Base-by-base conservation (phyloP, 805 yeast species). In the Teunomyces lycoperdinae region DNA sequence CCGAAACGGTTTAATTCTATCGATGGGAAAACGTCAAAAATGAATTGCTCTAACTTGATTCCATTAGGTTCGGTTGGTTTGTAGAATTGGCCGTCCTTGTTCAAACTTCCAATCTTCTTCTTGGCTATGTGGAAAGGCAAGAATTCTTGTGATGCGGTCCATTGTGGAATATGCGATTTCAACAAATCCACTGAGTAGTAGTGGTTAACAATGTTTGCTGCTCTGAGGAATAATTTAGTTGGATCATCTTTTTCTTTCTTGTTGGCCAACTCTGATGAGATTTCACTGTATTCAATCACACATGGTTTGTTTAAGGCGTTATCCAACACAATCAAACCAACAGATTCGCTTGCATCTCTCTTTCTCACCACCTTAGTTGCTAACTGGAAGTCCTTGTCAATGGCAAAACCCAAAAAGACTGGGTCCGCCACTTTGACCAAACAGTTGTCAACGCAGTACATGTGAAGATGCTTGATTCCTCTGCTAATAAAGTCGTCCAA, bases 151-250 rank as follows among this genome's bases (percentile, higher is more conserved):
- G 85, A 78, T 3, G 78, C 64, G 53, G 81, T 78, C 97, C 97
- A 91, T 27, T 72, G 61, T 4, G 86, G 84, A 50, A 90, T 74
- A 68, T 74, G 73, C 29, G 69, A 54, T 26, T 69, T 66, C 58
- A 94, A 72, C 58, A 90, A 79, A n/a, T 79, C 85, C 41, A 88
- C 88, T 3, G 91, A 84, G 68, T 92, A 94, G 68, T 91, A 94
- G 68, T 94, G 99, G 65, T 94, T 94, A 47, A 94, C 99, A 54
- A 94, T 94, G 68, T 94, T 94, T 24, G 97, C 99, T 3, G 98
- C 97, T 57, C 98, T 80, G 57, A 89, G 79, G 54, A 79, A 79
- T 50, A 94, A 76, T 51, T 84, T 73, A 42, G 58, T 44, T 5
- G 55, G 29, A 13, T 84, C 86, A 24, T 76, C 64, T 1, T 78